These are phyloP conservation scores for Debaryomyces psychrophilus DNA, from an alignment of 1,139 yeast genomes.

Conservation along the genomic window DNA sequence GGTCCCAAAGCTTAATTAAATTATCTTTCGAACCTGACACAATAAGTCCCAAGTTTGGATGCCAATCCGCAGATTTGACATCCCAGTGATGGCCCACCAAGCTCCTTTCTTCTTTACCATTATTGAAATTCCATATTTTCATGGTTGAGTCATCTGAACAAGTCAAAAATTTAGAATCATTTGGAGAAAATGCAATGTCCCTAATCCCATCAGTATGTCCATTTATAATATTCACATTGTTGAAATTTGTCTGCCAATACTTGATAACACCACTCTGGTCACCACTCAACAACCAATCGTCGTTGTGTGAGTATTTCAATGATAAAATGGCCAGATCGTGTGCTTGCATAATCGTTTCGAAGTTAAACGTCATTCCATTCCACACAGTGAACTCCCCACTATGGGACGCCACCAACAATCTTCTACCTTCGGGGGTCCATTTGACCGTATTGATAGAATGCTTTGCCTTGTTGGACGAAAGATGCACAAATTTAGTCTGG, in stretches of 20 bases:
- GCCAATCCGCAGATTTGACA: conserved; percentile 98
- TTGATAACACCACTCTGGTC: conserved; percentile 91
- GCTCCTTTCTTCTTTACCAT: conserved; percentile 80
- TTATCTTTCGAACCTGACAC: conserved; percentile 94
- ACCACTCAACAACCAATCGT: conserved; percentile 92
- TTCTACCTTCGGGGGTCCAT: conserved; percentile 97
- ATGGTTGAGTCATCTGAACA: conserved; percentile 89
- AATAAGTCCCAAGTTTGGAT: conserved; percentile 78
- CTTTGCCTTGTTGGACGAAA: conserved; percentile 86
- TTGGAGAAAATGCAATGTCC: conserved; percentile 87
- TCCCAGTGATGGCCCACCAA: conserved; percentile 98
- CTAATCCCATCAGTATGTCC: conserved; percentile 84
- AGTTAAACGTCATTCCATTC: conserved; percentile 95
- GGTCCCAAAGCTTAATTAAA: conserved; percentile 93
- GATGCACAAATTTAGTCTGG: conserved; percentile 84
- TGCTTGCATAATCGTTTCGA: conserved; percentile 98
- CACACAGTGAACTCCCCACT: conserved; percentile 96
- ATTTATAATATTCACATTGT: conserved; percentile 83
- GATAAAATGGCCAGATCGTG: conserved; percentile 90
- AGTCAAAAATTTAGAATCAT: conserved; percentile 86
- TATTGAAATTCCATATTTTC: conserved; percentile 93
- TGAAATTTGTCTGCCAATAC: conserved; percentile 98
- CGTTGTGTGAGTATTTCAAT: conserved; percentile 81
- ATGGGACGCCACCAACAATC: conserved; percentile 86
- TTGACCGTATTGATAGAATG: conserved; percentile 88